Percentiles rank a stretch among this genome's conserved stretches.
Evolutionary conservation across 2,329 filamentous ascomycete species (phyloP).

Genomic region (Xylaria sp.): DNA sequence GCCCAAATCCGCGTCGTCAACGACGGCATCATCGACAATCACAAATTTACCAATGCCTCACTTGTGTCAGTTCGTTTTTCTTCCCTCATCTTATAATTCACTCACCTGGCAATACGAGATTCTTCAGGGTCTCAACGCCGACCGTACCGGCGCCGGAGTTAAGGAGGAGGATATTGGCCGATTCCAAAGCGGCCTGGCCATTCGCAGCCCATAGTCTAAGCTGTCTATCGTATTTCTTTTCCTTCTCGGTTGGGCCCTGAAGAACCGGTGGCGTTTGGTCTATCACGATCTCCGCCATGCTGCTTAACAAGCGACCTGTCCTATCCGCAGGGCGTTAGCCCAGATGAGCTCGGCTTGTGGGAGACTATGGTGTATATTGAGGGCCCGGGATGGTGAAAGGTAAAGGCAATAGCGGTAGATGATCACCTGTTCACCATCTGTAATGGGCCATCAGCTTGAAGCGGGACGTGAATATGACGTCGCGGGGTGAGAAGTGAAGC

Average conservation of each 20-base stretch:
- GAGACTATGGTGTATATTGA: not conserved
- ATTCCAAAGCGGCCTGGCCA: slow-evolving; percentile 89
- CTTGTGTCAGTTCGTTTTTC: slow-evolving; percentile 33
- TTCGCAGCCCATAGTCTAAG: slow-evolving; percentile 94
- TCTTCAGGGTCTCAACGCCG: slow-evolving; percentile 93
- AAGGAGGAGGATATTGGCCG: slow-evolving; percentile 88
- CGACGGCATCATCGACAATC: slow-evolving; percentile 81
- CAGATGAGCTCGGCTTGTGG: slow-evolving; percentile 2
- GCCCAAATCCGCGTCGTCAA: slow-evolving; percentile 85
- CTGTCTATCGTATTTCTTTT: slow-evolving; percentile 91
- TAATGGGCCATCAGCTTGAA: not conserved
- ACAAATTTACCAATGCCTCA: slow-evolving; percentile 88
- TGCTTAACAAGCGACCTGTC: slow-evolving; percentile 24
- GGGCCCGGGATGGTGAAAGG: not conserved
- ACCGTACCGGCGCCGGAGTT: slow-evolving; percentile 89
- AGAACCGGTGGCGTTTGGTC: slow-evolving; percentile 60
- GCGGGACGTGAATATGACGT: slow-evolving; percentile 16
- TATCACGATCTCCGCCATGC: slow-evolving; percentile 58
- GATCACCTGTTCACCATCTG: slow-evolving; percentile 2
- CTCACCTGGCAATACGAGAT: slow-evolving; percentile 87
- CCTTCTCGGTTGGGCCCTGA: slow-evolving; percentile 67
- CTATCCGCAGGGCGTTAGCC: not conserved
- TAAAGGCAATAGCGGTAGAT: not conserved
- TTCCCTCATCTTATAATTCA: not conserved
- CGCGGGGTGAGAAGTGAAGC: slow-evolving; percentile 24